phyloP scores from a whole-genome alignment of 1,284 basidiomycete species.

The Trichosporon ovoides region DNA sequence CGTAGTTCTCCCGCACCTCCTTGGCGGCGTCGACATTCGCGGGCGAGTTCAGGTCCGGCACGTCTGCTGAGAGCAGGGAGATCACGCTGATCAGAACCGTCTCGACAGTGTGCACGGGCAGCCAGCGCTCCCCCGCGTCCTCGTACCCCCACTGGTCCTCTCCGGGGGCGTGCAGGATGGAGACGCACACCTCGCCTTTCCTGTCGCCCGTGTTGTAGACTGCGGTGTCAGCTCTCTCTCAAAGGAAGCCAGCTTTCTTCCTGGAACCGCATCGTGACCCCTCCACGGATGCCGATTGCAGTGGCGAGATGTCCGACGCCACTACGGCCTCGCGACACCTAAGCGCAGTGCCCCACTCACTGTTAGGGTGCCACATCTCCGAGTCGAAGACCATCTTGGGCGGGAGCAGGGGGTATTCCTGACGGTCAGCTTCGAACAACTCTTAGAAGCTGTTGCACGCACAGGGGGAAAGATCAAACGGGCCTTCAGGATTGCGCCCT shows the following conservation, averaged over 20 bases:
- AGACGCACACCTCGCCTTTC: slow-evolving; percentile 90
- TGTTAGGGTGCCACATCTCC: slow-evolving; percentile 99
- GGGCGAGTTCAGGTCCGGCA: slow-evolving; percentile 88
- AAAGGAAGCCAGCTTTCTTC: too few species aligned
- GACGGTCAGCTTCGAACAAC: not conserved
- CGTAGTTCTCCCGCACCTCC: slow-evolving; percentile 69
- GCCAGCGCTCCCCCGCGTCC: slow-evolving; percentile 94
- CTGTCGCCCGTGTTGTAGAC: slow-evolving; percentile 85
- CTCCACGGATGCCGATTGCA: too few species aligned
- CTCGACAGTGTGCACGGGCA: slow-evolving; percentile 94
- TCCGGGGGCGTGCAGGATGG: slow-evolving; percentile 92
- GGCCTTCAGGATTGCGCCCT: slow-evolving; percentile 89
- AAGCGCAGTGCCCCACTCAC: slow-evolving; percentile 60
- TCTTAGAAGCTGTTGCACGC: slow-evolving; percentile 19
- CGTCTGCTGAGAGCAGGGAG: slow-evolving; percentile 85
- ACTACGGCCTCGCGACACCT: too few species aligned
- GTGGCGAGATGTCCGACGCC: too few species aligned
- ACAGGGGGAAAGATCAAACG: slow-evolving; percentile 72
- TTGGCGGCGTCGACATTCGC: slow-evolving; percentile 97
- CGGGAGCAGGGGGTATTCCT: slow-evolving; percentile 82
- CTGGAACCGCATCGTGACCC: too few species aligned
- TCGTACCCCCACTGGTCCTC: slow-evolving; percentile 98
- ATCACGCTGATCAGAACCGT: slow-evolving; percentile 96
- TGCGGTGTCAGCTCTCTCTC: slow-evolving; percentile 49
- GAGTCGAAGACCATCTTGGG: slow-evolving; percentile 95